Percentiles rank a stretch among this genome's conserved stretches.
These are phyloP conservation scores for Apiospora pterosperma DNA, from an alignment of 2,329 filamentous ascomycete species.

Conservation along the genomic window DNA sequence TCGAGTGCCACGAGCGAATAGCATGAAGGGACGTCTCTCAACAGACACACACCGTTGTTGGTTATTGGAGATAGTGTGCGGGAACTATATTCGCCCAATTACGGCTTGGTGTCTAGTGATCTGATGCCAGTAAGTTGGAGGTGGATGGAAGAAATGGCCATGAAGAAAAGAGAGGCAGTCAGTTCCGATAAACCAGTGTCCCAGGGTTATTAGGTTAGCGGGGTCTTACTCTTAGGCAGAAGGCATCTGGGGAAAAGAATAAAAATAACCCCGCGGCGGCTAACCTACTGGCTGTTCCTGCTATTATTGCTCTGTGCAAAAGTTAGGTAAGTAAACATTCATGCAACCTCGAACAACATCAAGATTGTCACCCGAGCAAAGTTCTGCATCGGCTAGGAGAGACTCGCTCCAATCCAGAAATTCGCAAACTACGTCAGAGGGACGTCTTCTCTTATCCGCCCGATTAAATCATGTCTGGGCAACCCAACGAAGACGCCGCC, in stretches of 20 bases:
- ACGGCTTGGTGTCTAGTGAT: background rate
- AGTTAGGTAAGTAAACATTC: background rate
- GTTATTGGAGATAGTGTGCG: background rate
- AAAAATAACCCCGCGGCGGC: background rate
- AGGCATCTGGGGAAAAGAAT: background rate
- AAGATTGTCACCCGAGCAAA: too few species aligned
- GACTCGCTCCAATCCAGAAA: background rate
- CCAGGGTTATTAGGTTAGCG: too few species aligned
- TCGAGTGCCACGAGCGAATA: background rate
- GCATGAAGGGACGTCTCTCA: background rate
- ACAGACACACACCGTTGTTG: background rate
- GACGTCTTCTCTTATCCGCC: background rate
- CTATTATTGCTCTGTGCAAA: background rate
- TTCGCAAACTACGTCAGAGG: background rate
- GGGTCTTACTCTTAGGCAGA: too few species aligned
- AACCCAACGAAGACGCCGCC: constrained; percentile 29
- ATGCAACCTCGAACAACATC: background rate
- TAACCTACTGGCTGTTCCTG: too few species aligned
- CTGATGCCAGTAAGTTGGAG: too few species aligned
- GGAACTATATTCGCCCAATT: background rate
- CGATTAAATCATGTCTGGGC: constrained; percentile 36
- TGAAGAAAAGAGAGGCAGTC: background rate
- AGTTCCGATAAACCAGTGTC: too few species aligned
- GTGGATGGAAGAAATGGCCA: background rate
- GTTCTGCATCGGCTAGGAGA: background rate